Evolutionary conservation across 768 basidiomycete species (phyloP), one percentile per base, ranked within the genome.

Genomic region (Mycena venus): DNA sequence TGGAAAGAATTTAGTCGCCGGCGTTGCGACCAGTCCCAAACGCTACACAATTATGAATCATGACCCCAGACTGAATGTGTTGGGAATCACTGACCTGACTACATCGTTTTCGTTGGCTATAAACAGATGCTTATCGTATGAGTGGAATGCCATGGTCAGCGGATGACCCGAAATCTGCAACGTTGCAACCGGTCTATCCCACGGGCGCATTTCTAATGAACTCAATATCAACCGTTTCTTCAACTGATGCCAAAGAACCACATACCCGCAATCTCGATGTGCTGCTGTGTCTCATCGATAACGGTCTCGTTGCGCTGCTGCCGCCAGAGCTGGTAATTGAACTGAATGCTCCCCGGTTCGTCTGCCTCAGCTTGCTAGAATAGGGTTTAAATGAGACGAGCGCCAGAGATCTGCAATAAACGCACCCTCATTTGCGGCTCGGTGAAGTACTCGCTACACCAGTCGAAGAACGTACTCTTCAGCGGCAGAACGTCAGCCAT

Each of bases 381-480:
- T 29, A 17, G 8, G 14, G 34, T 6, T 38, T 12, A n/a, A 38
- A 60, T 3, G 36, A 38, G 70, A 61, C 74, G n/a, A 77, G 72
- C 72, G 49, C n/a, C 59, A 51, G 59, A 17, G 67, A 40, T 17
- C 12, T 49, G 71, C 23, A 31, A 47, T 38, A 17, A 7, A 78
- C 91, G 79, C 81, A 98, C 97, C 88, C 96, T 93, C 98, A 99
- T 99, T 83, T 99, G 98, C 4, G 98, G 96, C 82, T 99, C 97
- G 75, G 94, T 96, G 86, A 99, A 99, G 82, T 99, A 99, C 80
- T 99, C 97, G 79, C 92, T 91, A 72, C 96, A 96, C 95, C 96
- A 99, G 80, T 99, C 98, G 80, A 94, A 99, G 85, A 95, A 98
- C 11, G 91, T 88, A 80, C 96, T 97, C 84, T 95, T 96, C 79